Evolutionary conservation across 2,329 filamentous ascomycete species (phyloP), one percentile per base, ranked within the genome.

Genomic region (Tolypocladium sp.): DNA sequence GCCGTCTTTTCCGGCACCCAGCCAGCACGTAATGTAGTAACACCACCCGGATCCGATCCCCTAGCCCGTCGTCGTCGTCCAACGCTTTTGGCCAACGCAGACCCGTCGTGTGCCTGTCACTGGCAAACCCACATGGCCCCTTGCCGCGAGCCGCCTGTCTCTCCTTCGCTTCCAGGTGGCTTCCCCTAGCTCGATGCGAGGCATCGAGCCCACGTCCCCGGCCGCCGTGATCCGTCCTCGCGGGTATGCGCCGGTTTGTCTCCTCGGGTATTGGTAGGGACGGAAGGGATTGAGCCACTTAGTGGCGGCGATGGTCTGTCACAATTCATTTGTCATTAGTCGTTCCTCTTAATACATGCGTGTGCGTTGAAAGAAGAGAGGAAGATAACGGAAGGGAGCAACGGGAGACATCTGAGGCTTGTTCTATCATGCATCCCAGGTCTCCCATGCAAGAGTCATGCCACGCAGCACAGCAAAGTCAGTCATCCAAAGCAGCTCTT

Each of bases 401-500:
- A 63, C 58, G 56, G 60, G 61, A 63, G 62, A 54, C 57, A 61
- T 61, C 62, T 20, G 56, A 63, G 65, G 62, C 61, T 56, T 41
- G 63, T 63, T 63, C 64, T 63, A 62, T 13, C 60, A 65, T 68
- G 68, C 69, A 70, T 68, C 62, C 68, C 63, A 63, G 63, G 59
- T 61, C 66, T 44, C 54, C 51, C 53, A 7, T 38, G 42, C 25
- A 52, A 59, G 63, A 57, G 58, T 57, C 57, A 64, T 54, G 60
- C 66, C 66, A 68, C 61, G 64, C 67, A 70, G 67, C 67, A 68
- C 63, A 65, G 55, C 56, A 62, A n/a, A 22, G 55, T 37, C 55
- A 42, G 54, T 49, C 27, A 44, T 33, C 40, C 38, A 56, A 40
- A 37, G 55, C 27, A 42, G 55, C 41, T 30, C 40, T 33, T 56